Evolutionary conservation across 331 rosid genomes (phyloP), one percentile per base, ranked within the genome.

Genomic region (Erythrophleum ivorense): DNA sequence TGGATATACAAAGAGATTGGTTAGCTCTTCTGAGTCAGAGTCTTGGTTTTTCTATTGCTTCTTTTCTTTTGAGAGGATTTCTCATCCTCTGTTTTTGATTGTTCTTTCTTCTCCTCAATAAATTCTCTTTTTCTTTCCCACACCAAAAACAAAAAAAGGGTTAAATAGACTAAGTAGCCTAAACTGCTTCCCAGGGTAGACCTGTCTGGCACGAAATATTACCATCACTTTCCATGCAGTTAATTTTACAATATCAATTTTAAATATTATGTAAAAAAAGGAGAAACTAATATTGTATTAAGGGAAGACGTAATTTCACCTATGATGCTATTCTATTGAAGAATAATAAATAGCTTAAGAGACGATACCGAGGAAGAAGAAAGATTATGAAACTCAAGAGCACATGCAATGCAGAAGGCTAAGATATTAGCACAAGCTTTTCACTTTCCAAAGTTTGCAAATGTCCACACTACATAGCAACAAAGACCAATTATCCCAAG

Each of bases 161-260:
- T 55, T 16, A 18, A 7, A 55, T 6, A 55, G 60, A 55, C 29
- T 55, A 55, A 4, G 10, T 1, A 18, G 60, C 60, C 60, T 9
- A 55, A 55, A n/a, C n/a, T 55, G 60, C 29, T n/a, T 55, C 10
- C 7, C 9, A n/a, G n/a, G 60, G 29, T 55, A 55, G n/a, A 55
- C 60, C n/a, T 55, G 60, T 55, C 60, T 55, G 18, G 60, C 29
- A 18, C n/a, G 21, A n/a, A 53, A 53, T 6, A 55, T 5, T 55
- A 48, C 21, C 43, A 49, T 64, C 24, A 33, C 41, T 74, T 73
- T 82, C 62, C 73, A 71, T 10, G 40, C 68, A 63, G 50, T n/a
- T 43, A 74, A 54, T 3, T 71, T 31, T 79, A 43, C 60, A 12
- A 24, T n/a, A 9, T 59, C 3, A 57, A 38, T 36, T 36, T 36